Evolutionary conservation across 2,329 filamentous ascomycete species (phyloP), one percentile per base, ranked within the genome.

Genomic region (Ascochyta rabiei): DNA sequence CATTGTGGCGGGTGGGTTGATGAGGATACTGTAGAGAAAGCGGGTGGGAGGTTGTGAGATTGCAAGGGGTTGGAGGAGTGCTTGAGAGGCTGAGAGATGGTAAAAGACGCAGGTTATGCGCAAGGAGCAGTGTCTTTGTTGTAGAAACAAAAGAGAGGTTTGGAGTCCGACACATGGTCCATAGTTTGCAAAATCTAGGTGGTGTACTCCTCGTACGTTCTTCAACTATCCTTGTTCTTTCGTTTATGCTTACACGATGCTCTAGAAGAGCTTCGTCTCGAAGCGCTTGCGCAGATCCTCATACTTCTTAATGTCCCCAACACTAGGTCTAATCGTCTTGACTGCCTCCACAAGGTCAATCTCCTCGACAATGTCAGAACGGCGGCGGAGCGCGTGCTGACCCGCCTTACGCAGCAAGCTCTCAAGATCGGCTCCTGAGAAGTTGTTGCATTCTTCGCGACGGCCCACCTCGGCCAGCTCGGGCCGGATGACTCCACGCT

Each of bases 371-470:
- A 66, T 68, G 59, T 77, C 78, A 16, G 61, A 62, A 8, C 76
- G 71, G 13, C 82, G 71, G 60, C 79, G 77, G 35, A 86, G 78
- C 28, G 85, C 84, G 41, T 78, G 76, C 67, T 84, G 81, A 24
- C 82, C 85, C 9, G 86, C 86, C 60, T 84, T 81, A 12, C 84
- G 76, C 15, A 88, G 66, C 61, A 89, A 66, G 49, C 81, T 82
- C 13, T 82, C 82, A 46, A 89, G 66, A 76, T 89, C 86, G 0
- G 86, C 86, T 62, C 86, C 86, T 48, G 89, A 93, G 74, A 93
- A 98, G 21, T 90, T 86, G 9, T 84, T 80, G 72, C 93, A 97
- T 8, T 69, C 55, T 53, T 89, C 86, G 16, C 53, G 33, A 28
- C 84, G 80, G 0, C 90, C 93, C 4, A 96, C 81, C 3, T 76